phyloP scores from a whole-genome alignment of 306 rosid species.

The Quercus rubra region DNA sequence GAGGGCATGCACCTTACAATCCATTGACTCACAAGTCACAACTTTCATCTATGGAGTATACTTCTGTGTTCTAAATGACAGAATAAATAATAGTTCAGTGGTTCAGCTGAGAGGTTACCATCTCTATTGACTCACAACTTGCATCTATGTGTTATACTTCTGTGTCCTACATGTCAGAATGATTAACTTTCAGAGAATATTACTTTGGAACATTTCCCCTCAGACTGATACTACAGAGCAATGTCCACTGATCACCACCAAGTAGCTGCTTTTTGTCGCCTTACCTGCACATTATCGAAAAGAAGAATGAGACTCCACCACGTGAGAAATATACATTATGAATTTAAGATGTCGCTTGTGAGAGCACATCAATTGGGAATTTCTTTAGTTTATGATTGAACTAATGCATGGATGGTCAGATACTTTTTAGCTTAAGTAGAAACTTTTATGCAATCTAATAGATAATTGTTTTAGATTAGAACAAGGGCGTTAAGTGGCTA shows the following conservation, averaged over 20 bases:
- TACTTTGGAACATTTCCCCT: conserved; percentile 4
- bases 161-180: conserved; percentile 6
- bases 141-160: not conserved
- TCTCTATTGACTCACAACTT: not conserved
- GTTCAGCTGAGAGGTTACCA: too few relatives aligned
- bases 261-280: conserved; percentile 16
- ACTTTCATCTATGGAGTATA: conserved; percentile 3
- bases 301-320: conserved; percentile 8
- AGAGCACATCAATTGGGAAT: not conserved
- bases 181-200: not conserved
- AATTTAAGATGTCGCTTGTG: conserved; percentile 2
- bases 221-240: conserved; percentile 11
- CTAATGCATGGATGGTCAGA: not conserved
- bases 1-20: not conserved
- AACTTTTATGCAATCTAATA: too few relatives aligned
- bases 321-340: not conserved
- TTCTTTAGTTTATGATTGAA: not conserved
- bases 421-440: too few relatives aligned
- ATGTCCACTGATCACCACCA: conserved; percentile 18
- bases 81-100: not conserved
- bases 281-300: conserved; percentile 31
- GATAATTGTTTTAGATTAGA: not conserved
- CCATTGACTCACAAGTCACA: conserved; percentile 2
- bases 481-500: not conserved
- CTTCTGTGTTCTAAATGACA: conserved; percentile 5